Evolutionary conservation across 768 basidiomycete genomes (phyloP), one percentile per base, ranked within the genome.

Genomic region (Tylopilus balloui): DNA sequence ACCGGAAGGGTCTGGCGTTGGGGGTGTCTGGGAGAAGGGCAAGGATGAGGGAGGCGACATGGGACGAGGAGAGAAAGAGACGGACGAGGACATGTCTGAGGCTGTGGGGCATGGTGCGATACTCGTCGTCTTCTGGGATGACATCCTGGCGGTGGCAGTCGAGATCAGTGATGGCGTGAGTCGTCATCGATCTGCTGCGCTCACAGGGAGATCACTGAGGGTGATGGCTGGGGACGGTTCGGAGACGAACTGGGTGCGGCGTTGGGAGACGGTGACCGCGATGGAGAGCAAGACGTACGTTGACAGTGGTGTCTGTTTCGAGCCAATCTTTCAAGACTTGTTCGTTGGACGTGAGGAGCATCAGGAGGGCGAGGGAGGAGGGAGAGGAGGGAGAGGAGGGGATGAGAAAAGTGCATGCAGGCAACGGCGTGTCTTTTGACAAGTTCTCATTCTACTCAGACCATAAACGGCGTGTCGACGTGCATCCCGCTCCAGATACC

Each of bases 401-500:
- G 45, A n/a, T 19, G 34, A 29, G 48, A 53, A 42, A 11, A 17
- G 23, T 45, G 64, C 62, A 43, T 56, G 65, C 64, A 59, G 66
- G 66, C 47, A 52, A 47, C 37, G 51, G 67, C 66, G 66, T 67
- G 66, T 69, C 64, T 62, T 57, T 10, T 66, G 63, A 59, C 63
- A 58, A 37, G 53, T n/a, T 31, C 42, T 27, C 28, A 31, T 15
- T 36, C 41, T 58, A 63, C 51, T 60, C 54, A 77, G 62, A 81
- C 74, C 51, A 70, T 72, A 71, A 76, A 79, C 15, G 86, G 83
- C 48, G 83, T 78, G 59, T 83, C 79, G 55, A 86, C 86, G 58
- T 94, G 92, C 53, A 93, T 69, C 17, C 91, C 89, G 63, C 85
- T 88, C 91, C 90, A 93, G 55, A 93, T 88, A 45, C 92, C 92